phyloP scores from a whole-genome alignment of 2,329 filamentous ascomycete genomes.

The Colletotrichum tabaci region DNA sequence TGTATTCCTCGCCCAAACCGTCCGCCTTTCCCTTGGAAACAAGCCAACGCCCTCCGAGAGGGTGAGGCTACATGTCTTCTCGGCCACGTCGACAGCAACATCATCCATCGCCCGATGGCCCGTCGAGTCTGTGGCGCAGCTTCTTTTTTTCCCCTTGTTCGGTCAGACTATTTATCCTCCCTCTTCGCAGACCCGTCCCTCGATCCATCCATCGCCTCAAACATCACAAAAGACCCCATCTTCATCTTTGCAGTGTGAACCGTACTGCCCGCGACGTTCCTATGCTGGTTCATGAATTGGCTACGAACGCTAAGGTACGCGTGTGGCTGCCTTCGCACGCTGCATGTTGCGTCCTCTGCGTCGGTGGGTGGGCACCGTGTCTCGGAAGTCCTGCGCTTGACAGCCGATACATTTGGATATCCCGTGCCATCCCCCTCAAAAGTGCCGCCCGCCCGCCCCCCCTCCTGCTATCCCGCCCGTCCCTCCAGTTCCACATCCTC shows the following conservation, averaged over 20 bases:
- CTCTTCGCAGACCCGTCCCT: not conserved
- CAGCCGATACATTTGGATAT: conserved; percentile 4
- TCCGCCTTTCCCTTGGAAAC: not conserved
- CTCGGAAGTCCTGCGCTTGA: not conserved
- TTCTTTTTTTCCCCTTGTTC: not conserved
- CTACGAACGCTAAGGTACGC: too few relatives aligned
- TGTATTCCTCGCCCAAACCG: not conserved
- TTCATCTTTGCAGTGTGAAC: not conserved
- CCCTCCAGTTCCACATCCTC: conserved; percentile 14
- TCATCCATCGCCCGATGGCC: too few relatives aligned
- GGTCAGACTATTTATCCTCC: too few relatives aligned
- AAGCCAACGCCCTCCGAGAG: not conserved
- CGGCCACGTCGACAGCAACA: not conserved
- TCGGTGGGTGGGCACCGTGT: not conserved
- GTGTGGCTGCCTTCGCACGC: not conserved
- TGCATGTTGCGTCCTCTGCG: not conserved
- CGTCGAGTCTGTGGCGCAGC: not conserved
- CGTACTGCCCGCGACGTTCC: not conserved
- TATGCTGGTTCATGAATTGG: not conserved
- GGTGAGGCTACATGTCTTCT: not conserved
- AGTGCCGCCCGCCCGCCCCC: not conserved
- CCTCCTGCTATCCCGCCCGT: not conserved
- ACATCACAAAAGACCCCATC: not conserved
- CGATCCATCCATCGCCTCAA: not conserved
- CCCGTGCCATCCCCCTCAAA: not conserved